Base-by-base conservation (phyloP, 2,329 filamentous ascomycete species). In the Botrytis cinerea region DNA sequence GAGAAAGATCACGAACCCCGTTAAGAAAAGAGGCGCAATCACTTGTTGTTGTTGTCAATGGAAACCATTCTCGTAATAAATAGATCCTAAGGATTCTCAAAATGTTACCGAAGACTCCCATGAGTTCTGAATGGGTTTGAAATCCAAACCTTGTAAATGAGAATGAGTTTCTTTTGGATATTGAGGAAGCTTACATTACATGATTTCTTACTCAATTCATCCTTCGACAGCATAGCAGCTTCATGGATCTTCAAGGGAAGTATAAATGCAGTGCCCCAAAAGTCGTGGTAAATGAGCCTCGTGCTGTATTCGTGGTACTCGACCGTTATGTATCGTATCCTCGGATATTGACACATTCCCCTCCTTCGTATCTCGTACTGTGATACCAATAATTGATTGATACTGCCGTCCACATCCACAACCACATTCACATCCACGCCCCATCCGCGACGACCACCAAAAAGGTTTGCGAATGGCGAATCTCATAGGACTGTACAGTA, bases 1-100 rank as follows among this genome's bases (percentile, higher is more conserved):
- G 40, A 64, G 59, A 71, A 57, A 71, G 35, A 63, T 28, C 25
- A 63, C 43, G 25, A 25, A 8, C 35, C 66, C 38, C 25, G 16
- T 63, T 32, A 38, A 57, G 7, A 18, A 71, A 20, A n/a, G 59
- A 71, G 69, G 69, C 59, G 59, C 59, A 71, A 54, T 62, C 59
- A 71, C 4, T 22, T 28, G 12, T 38, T 16, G 28, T 32, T n/a
- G 16, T 54, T 51, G 32, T 32, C 6, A 16, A 40, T 63, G 16
- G 9, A 28, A 9, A 5, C 25, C 43, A 38, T 35, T 48, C 28
- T 48, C 45, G 32, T 51, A 67, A 51, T n/a, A 38, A 54, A 20
- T 54, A 51, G 16, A 63, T 71, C 59, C 59, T 43, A 16, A 63
- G 43, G 69, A 71, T 71, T 43, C 59, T 28, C n/a, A 51, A 28